Base-by-base conservation (phyloP, 805 yeast genomes). In the Hanseniaspora jakobsenii region DNA sequence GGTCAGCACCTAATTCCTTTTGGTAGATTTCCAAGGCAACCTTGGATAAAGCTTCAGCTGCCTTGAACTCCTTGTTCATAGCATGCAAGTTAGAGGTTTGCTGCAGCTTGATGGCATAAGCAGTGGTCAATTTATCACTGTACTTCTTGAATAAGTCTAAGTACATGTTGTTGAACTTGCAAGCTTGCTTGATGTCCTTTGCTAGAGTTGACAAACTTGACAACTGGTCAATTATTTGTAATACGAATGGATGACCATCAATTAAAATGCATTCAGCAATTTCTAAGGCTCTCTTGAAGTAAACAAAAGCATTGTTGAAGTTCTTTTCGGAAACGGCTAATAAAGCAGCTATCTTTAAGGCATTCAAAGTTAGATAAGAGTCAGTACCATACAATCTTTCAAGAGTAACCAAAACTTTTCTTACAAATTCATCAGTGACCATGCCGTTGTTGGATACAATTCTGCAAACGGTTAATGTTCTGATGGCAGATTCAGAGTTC, bases 311-410 rank as follows among this genome's bases (percentile, higher is more conserved):
- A 50, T 80, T 78, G 27, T 67, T 62, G 31, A 73, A 63, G 52
- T 76, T 73, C 28, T 74, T 74, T 51, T 73, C 72, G 8, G 73
- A 63, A 32, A 75, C 65, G 60, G 87, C 95, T 55, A 72, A 70
- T 55, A 69, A 72, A 1, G 91, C 93, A 52, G 87, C 65, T 61
- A 84, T 85, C 53, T 78, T 69, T 58, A 80, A 73, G 32, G 83
- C 67, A 51, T 84, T 71, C 30, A 84, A 61, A 21, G 87, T 72
- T 51, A 85, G 89, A 54, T 72, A 73, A 12, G 91, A 73, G 57
- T 89, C 97, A 50, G 77, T 61, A 49, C 98, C 98, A 41, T 67
- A 61, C 10, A 77, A 70, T 63, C 97, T 77, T 67, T 89, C 97
- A 48, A 78, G 69, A 49, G 86, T 74, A 31, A 75, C 66, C 49